These are phyloP conservation scores for Strigomonas culicis DNA, from an alignment of 208 protist species.

Conservation along the genomic window DNA sequence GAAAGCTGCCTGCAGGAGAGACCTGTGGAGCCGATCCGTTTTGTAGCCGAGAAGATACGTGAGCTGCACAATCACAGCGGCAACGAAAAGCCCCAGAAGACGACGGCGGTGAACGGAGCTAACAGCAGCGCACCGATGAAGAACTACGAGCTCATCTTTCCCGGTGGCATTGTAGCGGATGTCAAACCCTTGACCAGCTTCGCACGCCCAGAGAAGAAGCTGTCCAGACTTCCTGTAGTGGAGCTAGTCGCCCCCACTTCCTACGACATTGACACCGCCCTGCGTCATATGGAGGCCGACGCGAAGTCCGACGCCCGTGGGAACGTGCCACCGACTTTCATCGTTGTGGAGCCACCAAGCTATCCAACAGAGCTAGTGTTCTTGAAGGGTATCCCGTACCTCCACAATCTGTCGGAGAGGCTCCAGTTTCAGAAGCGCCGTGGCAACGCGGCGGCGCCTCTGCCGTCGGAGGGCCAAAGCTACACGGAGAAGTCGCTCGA, in stretches of 20 bases:
- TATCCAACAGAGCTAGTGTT: slow-evolving; percentile 51
- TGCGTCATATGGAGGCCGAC: slow-evolving; percentile 29
- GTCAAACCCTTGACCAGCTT: slow-evolving; percentile 9
- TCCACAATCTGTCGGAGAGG: slow-evolving; percentile 19
- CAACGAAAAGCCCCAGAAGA: not conserved
- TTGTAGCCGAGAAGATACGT: slow-evolving; percentile 44
- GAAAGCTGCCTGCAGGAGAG: slow-evolving; percentile 41
- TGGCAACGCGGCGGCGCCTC: slow-evolving; percentile 14
- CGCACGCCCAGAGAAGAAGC: not conserved
- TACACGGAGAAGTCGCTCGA: slow-evolving; percentile 17
- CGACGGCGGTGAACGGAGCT: not conserved
- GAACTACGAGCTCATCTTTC: slow-evolving; percentile 5
- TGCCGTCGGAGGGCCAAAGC: slow-evolving; percentile 17
- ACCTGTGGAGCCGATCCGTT: slow-evolving; percentile 44
- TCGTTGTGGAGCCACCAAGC: slow-evolving; percentile 65
- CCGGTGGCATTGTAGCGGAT: slow-evolving; percentile 15
- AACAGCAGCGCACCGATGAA: not conserved
- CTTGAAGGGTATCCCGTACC: slow-evolving; percentile 67
- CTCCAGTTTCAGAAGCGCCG: slow-evolving; percentile 28
- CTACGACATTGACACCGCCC: slow-evolving; percentile 39
- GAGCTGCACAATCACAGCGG: slow-evolving; percentile 2
- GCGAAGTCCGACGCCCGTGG: not conserved
- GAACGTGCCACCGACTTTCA: slow-evolving; percentile 22
- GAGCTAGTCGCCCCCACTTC: slow-evolving; percentile 24
- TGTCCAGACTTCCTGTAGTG: slow-evolving; percentile 13